phyloP scores from a whole-genome alignment of 441 rosid genomes.

The Bruguiera hainesii region DNA sequence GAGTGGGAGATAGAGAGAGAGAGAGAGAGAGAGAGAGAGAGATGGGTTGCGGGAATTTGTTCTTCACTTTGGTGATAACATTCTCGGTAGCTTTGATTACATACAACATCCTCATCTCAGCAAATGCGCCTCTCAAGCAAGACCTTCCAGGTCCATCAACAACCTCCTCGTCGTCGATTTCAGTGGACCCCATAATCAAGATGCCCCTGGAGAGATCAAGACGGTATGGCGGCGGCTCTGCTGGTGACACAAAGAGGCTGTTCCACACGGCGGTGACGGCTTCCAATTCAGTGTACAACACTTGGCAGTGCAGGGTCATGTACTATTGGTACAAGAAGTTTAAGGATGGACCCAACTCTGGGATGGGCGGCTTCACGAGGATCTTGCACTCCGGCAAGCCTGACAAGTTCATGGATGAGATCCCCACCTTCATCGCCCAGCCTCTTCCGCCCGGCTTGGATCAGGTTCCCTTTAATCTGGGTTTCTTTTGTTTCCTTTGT shows the following conservation, averaged over 20 bases:
- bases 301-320: slow-evolving; percentile 98
- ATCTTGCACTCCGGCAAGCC: slow-evolving; percentile 89
- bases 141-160: slow-evolving; percentile 71
- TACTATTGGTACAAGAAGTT: slow-evolving; percentile 89
- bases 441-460: slow-evolving; percentile 92
- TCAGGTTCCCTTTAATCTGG: slow-evolving; percentile 45
- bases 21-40: background rate
- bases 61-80: slow-evolving; percentile 59
- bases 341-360: slow-evolving; percentile 55
- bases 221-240: slow-evolving; percentile 4
- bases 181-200: slow-evolving; percentile 62
- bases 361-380: slow-evolving; percentile 96
- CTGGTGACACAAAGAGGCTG: slow-evolving; percentile 31
- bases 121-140: slow-evolving; percentile 80
- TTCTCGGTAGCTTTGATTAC: slow-evolving; percentile 88
- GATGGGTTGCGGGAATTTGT: slow-evolving; percentile 74
- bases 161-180: slow-evolving; percentile 16
- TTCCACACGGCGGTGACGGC: slow-evolving; percentile 97
- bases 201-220: slow-evolving; percentile 56
- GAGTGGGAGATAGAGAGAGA: slow-evolving; percentile 1
- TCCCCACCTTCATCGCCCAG: slow-evolving; percentile 93
- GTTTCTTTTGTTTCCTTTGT: background rate
- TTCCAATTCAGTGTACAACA: slow-evolving; percentile 85
- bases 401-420: slow-evolving; percentile 81
- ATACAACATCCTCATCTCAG: slow-evolving; percentile 88